Evolutionary conservation across 2,329 filamentous ascomycete genomes (phyloP).

Genomic region (Juglanconis oblonga): DNA sequence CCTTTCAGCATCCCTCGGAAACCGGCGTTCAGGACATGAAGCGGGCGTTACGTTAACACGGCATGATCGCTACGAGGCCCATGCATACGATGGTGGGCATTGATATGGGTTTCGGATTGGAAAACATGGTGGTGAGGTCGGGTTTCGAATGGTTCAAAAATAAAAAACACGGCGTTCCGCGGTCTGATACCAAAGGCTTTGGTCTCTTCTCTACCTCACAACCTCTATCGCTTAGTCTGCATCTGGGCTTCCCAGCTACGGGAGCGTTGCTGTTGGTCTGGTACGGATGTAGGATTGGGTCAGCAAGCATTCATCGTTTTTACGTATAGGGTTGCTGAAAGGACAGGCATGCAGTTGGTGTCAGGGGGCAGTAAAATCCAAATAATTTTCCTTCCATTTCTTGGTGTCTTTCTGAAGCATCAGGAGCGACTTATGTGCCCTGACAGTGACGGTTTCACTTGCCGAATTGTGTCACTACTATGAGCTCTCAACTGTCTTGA

Average conservation of each 20-base stretch:
- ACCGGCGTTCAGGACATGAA: slow-evolving; percentile 12
- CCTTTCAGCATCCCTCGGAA: slow-evolving; percentile 3
- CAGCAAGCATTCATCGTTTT: slow-evolving; percentile 7
- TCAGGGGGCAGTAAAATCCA: slow-evolving; percentile 2
- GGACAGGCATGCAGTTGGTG: background rate
- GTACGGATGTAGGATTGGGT: background rate
- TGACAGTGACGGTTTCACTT: too few species aligned
- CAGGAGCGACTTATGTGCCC: too few species aligned
- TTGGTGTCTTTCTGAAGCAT: background rate
- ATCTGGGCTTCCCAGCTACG: slow-evolving; percentile 14
- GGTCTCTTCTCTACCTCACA: background rate
- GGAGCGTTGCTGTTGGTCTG: slow-evolving; percentile 11
- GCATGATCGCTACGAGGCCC: slow-evolving; percentile 16
- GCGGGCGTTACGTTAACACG: slow-evolving; percentile 11
- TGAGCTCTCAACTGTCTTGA: too few species aligned
- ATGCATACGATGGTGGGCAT: slow-evolving; percentile 20
- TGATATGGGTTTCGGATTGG: slow-evolving; percentile 4
- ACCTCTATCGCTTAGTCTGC: slow-evolving; percentile 3
- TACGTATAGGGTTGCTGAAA: slow-evolving; percentile 6
- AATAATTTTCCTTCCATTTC: background rate
- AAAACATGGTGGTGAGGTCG: slow-evolving; percentile 9
- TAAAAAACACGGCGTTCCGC: slow-evolving; percentile 12
- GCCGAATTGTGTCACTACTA: too few species aligned
- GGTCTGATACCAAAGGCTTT: slow-evolving; percentile 13
- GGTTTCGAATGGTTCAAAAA: slow-evolving; percentile 3